phyloP scores from a whole-genome alignment of 116 monocot species.

The Cymodocea nodosa region DNA sequence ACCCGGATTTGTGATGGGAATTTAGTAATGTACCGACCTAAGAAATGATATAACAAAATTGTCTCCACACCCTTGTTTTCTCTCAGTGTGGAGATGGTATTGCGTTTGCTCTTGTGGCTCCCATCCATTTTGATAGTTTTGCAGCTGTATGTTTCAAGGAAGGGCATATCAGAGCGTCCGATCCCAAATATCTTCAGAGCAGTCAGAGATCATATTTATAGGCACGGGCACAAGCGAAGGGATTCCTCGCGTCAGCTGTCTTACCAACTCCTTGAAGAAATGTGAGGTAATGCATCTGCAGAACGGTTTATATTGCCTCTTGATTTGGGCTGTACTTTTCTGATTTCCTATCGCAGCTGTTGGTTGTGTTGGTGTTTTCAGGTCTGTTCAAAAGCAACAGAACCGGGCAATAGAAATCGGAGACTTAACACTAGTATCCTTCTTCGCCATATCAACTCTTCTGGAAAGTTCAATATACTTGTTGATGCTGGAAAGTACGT shows the following conservation, averaged over 20 bases:
- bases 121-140: not conserved
- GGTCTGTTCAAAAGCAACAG: constrained; percentile 78
- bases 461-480: constrained; percentile 64
- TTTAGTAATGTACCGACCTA: too few species aligned
- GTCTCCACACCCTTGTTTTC: too few species aligned
- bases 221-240: constrained; percentile 98
- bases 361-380: constrained; percentile 8
- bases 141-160: constrained; percentile 12
- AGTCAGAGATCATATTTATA: constrained; percentile 88
- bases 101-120: too few species aligned
- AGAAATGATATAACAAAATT: too few species aligned
- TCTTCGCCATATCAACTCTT: constrained; percentile 35
- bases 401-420: constrained; percentile 57
- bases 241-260: constrained; percentile 93
- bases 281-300: constrained; percentile 33
- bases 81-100: too few species aligned
- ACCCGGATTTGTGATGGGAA: too few species aligned
- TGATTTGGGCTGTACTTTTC: not conserved
- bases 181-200: constrained; percentile 11
- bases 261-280: constrained; percentile 52
- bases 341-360: not conserved
- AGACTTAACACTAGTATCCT: constrained; percentile 69
- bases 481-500: constrained; percentile 83
- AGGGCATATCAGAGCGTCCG: constrained; percentile 11
- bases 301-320: not conserved